Conservation (phyloP, 2,329 filamentous ascomycete species). For the Xylaria sp. region DNA sequence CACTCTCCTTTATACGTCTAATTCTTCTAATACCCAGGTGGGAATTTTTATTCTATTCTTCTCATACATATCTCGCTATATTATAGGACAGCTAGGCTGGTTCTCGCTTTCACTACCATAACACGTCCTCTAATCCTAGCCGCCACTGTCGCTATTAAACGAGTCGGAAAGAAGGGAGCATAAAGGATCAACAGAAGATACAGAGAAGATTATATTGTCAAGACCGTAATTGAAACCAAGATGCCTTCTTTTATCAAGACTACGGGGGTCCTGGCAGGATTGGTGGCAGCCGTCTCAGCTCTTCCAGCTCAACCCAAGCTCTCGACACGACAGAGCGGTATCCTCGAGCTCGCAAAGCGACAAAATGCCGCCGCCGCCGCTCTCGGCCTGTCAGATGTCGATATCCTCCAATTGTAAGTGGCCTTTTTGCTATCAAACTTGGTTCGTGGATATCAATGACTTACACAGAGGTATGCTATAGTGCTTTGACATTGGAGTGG, state of each 20-base stretch:
- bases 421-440: slow-evolving; percentile 19
- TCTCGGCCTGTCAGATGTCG: slow-evolving; percentile 62
- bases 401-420: slow-evolving; percentile 69
- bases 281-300: slow-evolving; percentile 60
- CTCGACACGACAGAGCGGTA: slow-evolving; percentile 57
- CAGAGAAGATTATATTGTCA: slow-evolving; percentile 44
- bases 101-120: slow-evolving; percentile 48
- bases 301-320: slow-evolving; percentile 59
- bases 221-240: slow-evolving; percentile 49
- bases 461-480: slow-evolving; percentile 47
- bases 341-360: slow-evolving; percentile 61
- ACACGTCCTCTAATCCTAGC: slow-evolving; percentile 39
- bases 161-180: slow-evolving; percentile 15
- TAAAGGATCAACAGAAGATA: slow-evolving; percentile 9
- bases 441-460: not conserved
- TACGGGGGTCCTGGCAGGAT: slow-evolving; percentile 54
- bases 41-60: slow-evolving; percentile 40
- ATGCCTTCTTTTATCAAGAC: slow-evolving; percentile 62
- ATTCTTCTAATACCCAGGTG: slow-evolving; percentile 52
- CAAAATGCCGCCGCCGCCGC: slow-evolving; percentile 62
- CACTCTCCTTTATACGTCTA: slow-evolving; percentile 49
- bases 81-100: slow-evolving; percentile 54
- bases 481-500: slow-evolving; percentile 78
- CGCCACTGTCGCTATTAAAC: slow-evolving; percentile 39
- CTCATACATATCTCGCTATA: slow-evolving; percentile 2